These are phyloP conservation scores for Aspergillus proliferans DNA, from an alignment of 2,329 filamentous ascomycete species.

Conservation along the genomic window DNA sequence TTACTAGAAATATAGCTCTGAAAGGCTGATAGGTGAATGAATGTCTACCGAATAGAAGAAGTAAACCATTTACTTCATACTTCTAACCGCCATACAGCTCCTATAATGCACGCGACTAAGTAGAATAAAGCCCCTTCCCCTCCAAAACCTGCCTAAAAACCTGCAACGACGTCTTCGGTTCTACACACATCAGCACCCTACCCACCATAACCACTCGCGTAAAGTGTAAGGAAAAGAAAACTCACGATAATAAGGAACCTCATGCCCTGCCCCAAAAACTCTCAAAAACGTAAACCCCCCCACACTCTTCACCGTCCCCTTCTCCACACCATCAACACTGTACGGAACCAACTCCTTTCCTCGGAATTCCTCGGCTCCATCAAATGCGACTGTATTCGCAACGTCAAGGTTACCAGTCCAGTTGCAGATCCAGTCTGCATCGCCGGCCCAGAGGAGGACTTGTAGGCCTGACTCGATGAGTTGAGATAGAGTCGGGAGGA, in stretches of 20 bases:
- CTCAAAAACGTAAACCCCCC: constrained; percentile 47
- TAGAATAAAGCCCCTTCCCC: constrained; percentile 14
- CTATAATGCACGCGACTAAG: constrained; percentile 5
- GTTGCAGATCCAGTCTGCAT: constrained; percentile 56
- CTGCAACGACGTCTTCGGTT: constrained; percentile 41
- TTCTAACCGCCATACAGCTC: no score
- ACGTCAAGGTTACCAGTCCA: constrained; percentile 48
- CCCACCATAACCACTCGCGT: constrained; percentile 12
- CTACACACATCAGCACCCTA: constrained; percentile 10
- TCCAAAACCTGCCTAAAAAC: constrained; percentile 44
- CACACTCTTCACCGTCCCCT: constrained; percentile 47
- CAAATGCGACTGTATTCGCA: constrained; percentile 43
- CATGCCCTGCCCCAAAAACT: constrained; percentile 46
- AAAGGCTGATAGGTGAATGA: no score
- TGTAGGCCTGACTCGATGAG: constrained; percentile 46
- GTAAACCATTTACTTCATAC: no score
- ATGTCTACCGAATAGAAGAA: no score
- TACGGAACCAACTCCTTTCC: constrained; percentile 36
- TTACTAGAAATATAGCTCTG: no score
- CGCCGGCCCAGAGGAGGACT: constrained; percentile 51
- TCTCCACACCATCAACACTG: constrained; percentile 43
- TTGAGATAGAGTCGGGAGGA: constrained; percentile 38
- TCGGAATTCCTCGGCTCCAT: constrained; percentile 37
- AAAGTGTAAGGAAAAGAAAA: constrained; percentile 18
- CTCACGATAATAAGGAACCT: constrained; percentile 46